phyloP scores from a whole-genome alignment of 202 grass and related monocot species.

The Hordeum pubiflorum region DNA sequence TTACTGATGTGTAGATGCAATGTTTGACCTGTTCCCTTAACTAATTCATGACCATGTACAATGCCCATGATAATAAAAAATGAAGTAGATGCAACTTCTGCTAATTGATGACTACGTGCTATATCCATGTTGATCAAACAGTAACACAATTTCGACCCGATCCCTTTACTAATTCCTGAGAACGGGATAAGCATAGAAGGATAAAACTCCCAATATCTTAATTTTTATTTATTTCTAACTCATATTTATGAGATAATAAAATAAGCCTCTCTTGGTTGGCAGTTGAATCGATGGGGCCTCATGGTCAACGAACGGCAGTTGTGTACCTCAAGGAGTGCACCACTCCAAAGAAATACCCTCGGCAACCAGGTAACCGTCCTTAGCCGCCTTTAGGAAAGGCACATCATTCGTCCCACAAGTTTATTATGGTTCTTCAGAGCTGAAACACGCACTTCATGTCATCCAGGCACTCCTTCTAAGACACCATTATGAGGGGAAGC shows the following conservation, averaged over 20 bases:
- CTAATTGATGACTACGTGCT: background rate
- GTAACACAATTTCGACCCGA: background rate
- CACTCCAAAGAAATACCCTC: conserved; percentile 68
- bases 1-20: background rate
- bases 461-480: conserved; percentile 69
- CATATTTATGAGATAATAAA: too few species aligned
- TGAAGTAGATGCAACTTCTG: background rate
- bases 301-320: conserved; percentile 67
- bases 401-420: background rate
- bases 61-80: background rate
- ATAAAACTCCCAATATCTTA: background rate
- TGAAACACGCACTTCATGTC: background rate
- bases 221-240: too few species aligned
- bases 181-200: background rate
- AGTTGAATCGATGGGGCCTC: conserved; percentile 77
- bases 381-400: conserved; percentile 27
- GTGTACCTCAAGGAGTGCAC: conserved; percentile 51
- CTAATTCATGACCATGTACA: background rate
- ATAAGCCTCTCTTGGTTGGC: background rate
- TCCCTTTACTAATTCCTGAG: background rate
- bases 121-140: background rate
- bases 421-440: background rate
- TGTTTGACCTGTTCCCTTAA: background rate
- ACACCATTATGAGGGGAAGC: conserved; percentile 60
- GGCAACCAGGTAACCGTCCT: conserved; percentile 54